Evolutionary conservation across 169 alveolate genomes (phyloP).

Genomic region (Plasmodium gallinaceum): DNA sequence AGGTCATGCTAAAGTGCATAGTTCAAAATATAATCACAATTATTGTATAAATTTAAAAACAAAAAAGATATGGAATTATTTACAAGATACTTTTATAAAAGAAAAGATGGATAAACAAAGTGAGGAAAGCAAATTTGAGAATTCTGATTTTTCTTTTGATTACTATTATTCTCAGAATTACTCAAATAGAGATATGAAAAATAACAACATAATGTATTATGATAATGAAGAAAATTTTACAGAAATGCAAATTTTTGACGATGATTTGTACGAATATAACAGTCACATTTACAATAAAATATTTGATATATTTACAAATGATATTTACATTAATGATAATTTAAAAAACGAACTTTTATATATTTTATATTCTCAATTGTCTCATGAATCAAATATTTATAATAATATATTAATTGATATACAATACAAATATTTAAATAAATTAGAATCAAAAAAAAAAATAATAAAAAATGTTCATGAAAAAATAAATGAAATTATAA

Average conservation of each 20-base stretch:
- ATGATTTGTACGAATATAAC: conserved; percentile 10
- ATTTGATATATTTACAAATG: conserved; percentile 55
- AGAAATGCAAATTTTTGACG: not conserved
- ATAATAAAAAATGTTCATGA: conserved; percentile 18
- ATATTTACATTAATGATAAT: conserved; percentile 50
- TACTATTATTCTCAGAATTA: not conserved
- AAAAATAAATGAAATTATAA: conserved; percentile 10
- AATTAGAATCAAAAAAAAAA: conserved; percentile 27
- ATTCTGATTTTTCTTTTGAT: not conserved
- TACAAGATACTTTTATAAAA: conserved; percentile 41
- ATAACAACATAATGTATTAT: not conserved
- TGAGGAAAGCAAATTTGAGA: not conserved
- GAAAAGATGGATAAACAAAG: conserved; percentile 14
- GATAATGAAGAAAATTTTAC: not conserved
- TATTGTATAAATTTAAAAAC: conserved; percentile 64
- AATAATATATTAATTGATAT: conserved; percentile 49
- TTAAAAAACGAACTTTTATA: conserved; percentile 62
- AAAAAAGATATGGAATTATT: conserved; percentile 58
- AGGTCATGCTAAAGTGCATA: conserved; percentile 67
- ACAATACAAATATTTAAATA: conserved; percentile 47
- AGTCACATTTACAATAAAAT: conserved; percentile 29
- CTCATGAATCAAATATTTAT: conserved; percentile 48
- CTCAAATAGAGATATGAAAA: not conserved
- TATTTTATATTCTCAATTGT: conserved; percentile 53
- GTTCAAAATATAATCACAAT: conserved; percentile 42